phyloP scores from a whole-genome alignment of 2,329 filamentous ascomycete genomes.

The Thelonectria olida region DNA sequence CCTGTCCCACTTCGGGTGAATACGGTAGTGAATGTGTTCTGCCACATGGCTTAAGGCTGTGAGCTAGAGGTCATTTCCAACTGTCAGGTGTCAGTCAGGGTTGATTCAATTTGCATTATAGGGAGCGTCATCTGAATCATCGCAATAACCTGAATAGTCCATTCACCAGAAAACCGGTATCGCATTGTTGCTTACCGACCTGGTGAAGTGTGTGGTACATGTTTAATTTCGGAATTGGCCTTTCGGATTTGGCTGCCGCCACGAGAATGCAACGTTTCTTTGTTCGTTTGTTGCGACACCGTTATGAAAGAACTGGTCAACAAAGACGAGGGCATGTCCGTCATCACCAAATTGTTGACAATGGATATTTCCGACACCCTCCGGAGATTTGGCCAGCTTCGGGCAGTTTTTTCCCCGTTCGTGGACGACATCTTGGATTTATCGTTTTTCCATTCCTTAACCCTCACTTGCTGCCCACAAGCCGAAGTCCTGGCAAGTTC shows the following conservation, averaged over 20 bases:
- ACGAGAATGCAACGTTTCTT: not conserved
- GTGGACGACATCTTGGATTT: not conserved
- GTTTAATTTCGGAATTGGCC: not conserved
- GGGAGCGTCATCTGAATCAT: not conserved
- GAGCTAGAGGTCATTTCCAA: not conserved
- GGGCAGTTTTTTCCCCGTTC: not conserved
- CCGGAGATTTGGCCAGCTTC: not conserved
- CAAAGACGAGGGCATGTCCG: not conserved
- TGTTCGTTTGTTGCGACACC: not conserved
- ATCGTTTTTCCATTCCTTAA: not conserved
- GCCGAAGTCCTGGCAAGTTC: not conserved
- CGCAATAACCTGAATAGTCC: not conserved
- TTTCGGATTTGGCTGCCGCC: not conserved
- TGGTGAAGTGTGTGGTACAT: no score
- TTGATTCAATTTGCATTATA: not conserved
- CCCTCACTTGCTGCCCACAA: not conserved
- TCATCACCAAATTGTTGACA: not conserved
- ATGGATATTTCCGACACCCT: not conserved
- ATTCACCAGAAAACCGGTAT: not conserved
- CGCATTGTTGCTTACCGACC: not conserved
- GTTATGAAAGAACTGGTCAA: not conserved
- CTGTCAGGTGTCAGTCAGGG: not conserved
- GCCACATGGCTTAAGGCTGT: slow-evolving; percentile 3
- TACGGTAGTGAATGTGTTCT: not conserved
- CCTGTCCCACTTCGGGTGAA: slow-evolving; percentile 4